Evolutionary conservation across 495 filamentous ascomycete species (phyloP).

Genomic region (Penicillium herquei): DNA sequence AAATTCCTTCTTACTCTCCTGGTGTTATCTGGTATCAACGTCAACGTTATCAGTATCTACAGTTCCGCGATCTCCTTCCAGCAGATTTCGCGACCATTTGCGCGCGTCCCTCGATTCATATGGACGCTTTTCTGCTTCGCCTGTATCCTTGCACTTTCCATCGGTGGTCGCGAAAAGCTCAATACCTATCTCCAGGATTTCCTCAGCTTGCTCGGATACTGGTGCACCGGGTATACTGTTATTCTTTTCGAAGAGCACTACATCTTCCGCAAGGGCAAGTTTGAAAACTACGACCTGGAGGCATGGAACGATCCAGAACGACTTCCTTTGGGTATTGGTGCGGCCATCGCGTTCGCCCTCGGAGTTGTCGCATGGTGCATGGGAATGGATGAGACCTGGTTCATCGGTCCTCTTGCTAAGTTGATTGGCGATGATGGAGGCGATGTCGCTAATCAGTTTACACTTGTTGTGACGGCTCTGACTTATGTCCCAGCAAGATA

Average conservation of each 20-base stretch:
- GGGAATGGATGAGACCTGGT: constrained; percentile 41
- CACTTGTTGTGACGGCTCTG: constrained; percentile 22
- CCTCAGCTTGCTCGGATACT: constrained; percentile 59
- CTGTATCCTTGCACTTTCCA: constrained; percentile 37
- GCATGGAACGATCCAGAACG: constrained; percentile 31
- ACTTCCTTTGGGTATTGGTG: constrained; percentile 33
- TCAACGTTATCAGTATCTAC: constrained; percentile 47
- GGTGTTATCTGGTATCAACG: constrained; percentile 45
- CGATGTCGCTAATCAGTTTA: constrained; percentile 32
- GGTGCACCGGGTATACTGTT: constrained; percentile 55
- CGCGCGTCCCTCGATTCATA: constrained; percentile 39
- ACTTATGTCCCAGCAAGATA: constrained; percentile 21
- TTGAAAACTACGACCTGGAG: constrained; percentile 41
- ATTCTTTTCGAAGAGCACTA: constrained; percentile 62
- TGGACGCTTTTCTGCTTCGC: constrained; percentile 43
- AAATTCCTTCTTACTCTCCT: constrained; percentile 59
- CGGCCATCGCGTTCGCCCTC: constrained; percentile 28
- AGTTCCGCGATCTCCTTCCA: constrained; percentile 39
- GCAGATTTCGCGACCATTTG: constrained; percentile 39
- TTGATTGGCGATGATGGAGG: constrained; percentile 24
- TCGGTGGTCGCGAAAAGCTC: constrained; percentile 40
- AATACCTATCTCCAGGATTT: constrained; percentile 50
- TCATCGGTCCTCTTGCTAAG: constrained; percentile 25
- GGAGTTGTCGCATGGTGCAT: constrained; percentile 37
- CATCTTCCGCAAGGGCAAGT: constrained; percentile 52